phyloP scores from a whole-genome alignment of 208 protist genomes.

The Leishmania martiniquensis region DNA sequence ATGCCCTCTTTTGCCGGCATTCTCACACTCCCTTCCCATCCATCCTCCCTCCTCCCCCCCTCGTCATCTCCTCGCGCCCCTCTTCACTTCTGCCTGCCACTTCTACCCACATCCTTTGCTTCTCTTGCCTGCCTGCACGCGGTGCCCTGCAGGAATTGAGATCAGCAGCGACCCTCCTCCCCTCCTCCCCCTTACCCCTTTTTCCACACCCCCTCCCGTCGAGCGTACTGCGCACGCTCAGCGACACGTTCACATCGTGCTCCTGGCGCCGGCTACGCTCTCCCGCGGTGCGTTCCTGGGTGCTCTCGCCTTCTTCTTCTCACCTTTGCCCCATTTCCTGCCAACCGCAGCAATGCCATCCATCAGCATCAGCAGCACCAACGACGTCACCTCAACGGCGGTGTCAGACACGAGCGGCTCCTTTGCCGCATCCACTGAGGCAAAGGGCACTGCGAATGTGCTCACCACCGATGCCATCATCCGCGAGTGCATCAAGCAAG shows the following conservation, averaged over 20 bases:
- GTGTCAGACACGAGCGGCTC: constrained; percentile 27
- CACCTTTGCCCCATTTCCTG: not conserved
- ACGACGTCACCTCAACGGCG: constrained; percentile 52
- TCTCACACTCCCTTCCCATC: not conserved
- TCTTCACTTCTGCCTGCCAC: no score
- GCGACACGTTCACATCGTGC: not conserved
- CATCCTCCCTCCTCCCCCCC: not conserved
- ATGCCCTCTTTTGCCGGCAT: not conserved
- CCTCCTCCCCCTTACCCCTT: not conserved
- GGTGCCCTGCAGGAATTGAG: not conserved
- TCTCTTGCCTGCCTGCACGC: not conserved
- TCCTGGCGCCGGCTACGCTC: not conserved
- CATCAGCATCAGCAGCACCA: constrained; percentile 47
- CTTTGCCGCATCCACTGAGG: constrained; percentile 15
- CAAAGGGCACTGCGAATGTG: constrained; percentile 8
- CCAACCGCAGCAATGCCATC: constrained; percentile 20
- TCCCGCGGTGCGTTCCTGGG: not conserved
- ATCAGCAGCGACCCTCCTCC: not conserved
- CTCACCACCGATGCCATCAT: constrained; percentile 88
- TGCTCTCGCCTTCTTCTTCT: not conserved
- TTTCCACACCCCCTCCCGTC: no score
- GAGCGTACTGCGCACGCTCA: not conserved
- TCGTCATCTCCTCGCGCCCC: no score
- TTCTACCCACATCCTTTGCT: not conserved
- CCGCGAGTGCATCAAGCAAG: constrained; percentile 82